These are phyloP conservation scores for Celoporthe dispersa DNA, from an alignment of 2,329 filamentous ascomycete species.

Conservation along the genomic window DNA sequence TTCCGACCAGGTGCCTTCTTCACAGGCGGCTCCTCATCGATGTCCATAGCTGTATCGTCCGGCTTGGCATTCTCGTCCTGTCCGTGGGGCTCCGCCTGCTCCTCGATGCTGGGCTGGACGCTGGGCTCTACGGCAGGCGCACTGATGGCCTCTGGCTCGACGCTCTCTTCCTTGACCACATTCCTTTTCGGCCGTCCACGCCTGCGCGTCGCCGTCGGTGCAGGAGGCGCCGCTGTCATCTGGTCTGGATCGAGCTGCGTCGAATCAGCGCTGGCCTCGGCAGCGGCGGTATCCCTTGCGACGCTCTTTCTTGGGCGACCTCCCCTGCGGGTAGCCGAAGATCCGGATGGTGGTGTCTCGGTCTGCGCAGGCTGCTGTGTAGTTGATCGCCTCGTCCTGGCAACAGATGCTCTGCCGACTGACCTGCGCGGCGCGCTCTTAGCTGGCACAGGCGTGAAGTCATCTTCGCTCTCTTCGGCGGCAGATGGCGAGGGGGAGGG, in stretches of 20 bases:
- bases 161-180: constrained; percentile 27
- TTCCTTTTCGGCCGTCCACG: constrained; percentile 26
- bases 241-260: constrained; percentile 24
- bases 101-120: constrained; percentile 35
- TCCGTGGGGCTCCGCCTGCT: constrained; percentile 43
- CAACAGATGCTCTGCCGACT: constrained; percentile 26
- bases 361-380: constrained; percentile 23
- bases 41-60: constrained; percentile 37
- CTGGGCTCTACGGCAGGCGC: constrained; percentile 15
- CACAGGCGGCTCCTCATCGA: constrained; percentile 38
- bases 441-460: constrained; percentile 76
- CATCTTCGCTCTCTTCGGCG: constrained; percentile 70
- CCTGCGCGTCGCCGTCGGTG: constrained; percentile 15
- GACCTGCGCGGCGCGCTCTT: constrained; percentile 49
- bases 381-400: constrained; percentile 38
- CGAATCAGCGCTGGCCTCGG: constrained; percentile 55
- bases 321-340: constrained; percentile 45
- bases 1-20: constrained; percentile 63
- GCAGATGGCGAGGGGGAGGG: constrained; percentile 47
- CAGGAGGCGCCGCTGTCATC: constrained; percentile 1
- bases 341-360: constrained; percentile 31
- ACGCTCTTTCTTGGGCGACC: constrained; percentile 49
- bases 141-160: constrained; percentile 23
- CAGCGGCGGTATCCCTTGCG: constrained; percentile 41
- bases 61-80: constrained; percentile 37